These are phyloP conservation scores for Haematococcus lacustris DNA, from an alignment of 139 green algal genomes.

Conservation along the genomic window DNA sequence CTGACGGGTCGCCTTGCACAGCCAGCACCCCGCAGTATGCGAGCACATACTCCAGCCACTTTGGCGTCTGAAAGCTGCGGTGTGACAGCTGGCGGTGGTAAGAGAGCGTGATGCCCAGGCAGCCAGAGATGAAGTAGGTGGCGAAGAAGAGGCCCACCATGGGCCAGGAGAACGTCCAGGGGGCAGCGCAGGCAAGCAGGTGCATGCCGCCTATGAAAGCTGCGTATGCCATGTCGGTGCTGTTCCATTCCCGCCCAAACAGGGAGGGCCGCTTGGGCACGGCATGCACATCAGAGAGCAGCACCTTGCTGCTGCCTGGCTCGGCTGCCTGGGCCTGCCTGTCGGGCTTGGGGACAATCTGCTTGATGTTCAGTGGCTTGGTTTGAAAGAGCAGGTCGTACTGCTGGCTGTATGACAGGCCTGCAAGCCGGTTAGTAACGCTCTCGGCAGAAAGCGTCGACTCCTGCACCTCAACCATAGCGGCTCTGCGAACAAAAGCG, in stretches of 20 bases:
- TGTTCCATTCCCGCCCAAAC: constrained; percentile 53
- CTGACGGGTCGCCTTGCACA: constrained; percentile 83
- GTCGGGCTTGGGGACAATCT: constrained; percentile 68
- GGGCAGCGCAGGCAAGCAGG: constrained; percentile 58
- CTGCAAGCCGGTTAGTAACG: not conserved
- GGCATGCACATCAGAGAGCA: constrained; percentile 56
- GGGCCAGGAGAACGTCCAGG: constrained; percentile 70
- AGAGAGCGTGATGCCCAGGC: constrained; percentile 92
- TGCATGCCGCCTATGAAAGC: constrained; percentile 78
- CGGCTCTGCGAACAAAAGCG: no score
- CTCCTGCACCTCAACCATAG: no score
- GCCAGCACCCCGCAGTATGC: constrained; percentile 96
- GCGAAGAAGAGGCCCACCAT: constrained; percentile 77
- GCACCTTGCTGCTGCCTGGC: constrained; percentile 45
- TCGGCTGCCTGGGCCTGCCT: constrained; percentile 49
- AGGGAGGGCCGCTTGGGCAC: constrained; percentile 43
- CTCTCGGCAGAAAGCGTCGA: no score
- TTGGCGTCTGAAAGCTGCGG: constrained; percentile 84
- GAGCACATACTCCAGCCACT: constrained; percentile 97
- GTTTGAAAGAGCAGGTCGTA: constrained; percentile 68
- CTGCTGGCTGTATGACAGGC: constrained; percentile 68
- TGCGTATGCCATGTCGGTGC: constrained; percentile 67
- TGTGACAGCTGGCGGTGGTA: constrained; percentile 93
- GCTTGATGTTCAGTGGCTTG: constrained; percentile 49
- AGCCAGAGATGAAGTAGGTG: constrained; percentile 90